Percentiles rank a stretch among this genome's conserved stretches.
Conservation (phyloP, 73 alveolate species). For the Tetrahymena borealis region DNA sequence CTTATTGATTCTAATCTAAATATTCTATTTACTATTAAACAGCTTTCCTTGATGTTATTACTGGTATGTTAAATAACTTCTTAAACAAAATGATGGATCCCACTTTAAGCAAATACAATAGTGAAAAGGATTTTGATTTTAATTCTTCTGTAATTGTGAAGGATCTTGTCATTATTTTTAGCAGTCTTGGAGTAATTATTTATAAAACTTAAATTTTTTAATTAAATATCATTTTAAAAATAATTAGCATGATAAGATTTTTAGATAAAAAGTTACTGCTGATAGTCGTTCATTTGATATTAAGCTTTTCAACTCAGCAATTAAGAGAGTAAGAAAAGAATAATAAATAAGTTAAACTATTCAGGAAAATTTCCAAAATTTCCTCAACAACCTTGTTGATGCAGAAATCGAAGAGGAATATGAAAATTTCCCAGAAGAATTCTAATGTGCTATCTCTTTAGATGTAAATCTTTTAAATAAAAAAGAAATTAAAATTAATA, state of each 20-base stretch:
- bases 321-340: conserved; percentile 40
- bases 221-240: neutral
- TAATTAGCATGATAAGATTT: conserved; percentile 33
- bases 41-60: neutral
- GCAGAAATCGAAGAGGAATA: conserved; percentile 15
- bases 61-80: neutral
- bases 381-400: conserved; percentile 28
- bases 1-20: no score
- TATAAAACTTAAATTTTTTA: conserved; percentile 17
- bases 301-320: conserved; percentile 43
- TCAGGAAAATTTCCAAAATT: conserved; percentile 18
- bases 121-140: conserved; percentile 44
- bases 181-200: conserved; percentile 49
- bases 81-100: neutral
- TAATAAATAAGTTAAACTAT: conserved; percentile 12
- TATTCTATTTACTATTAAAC: neutral
- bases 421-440: neutral
- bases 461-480: neutral
- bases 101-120: neutral
- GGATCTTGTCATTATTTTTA: conserved; percentile 35
- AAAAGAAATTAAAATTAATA: conserved; percentile 52
- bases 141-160: conserved; percentile 57
- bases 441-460: neutral
- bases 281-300: conserved; percentile 57
- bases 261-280: conserved; percentile 39